Evolutionary conservation across 176 grass and related monocot species (phyloP), one percentile per base, ranked within the genome.

Genomic region (Chloris gayana): DNA sequence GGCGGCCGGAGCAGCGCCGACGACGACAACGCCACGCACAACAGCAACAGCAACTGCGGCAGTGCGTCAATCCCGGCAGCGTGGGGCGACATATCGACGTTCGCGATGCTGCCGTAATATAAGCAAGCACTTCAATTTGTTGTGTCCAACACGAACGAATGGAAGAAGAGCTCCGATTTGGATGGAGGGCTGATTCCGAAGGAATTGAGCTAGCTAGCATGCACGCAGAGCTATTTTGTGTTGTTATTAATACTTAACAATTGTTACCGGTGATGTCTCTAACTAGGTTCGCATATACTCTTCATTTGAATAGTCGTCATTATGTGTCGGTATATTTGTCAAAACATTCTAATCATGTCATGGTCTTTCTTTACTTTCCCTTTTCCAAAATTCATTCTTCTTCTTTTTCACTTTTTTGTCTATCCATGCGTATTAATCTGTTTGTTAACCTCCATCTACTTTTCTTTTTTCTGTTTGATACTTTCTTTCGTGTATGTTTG

Each of bases 81-180:
- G 25, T 89, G 88, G 88, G 79, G 79, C 10, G 88, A 89, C 79
- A 86, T 89, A 62, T 81, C 83, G 33, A 54, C 83, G 41, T 89
- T 86, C 61, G 73, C 83, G 32, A 89, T 83, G 88, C 88, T 86
- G 50, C 88, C 86, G 0, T 88, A 59, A 39, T 39, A n/a, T 39
- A 61, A 27, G 5, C 25, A 60, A 60, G 50, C 4, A 54, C 50
- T 22, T 19, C 14, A 42, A 1, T n/a, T 22, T 56, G 21, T 27
- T n/a, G n/a, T n/a, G n/a, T n/a, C n/a, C n/a, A n/a, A n/a, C 30
- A 3, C 9, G 15, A 63, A n/a, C 19, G 68, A 78, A 22, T 61
- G 58, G 58, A 61, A 61, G 25, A 61, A 61, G 25, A 29, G 58
- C 58, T 61, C 11, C 58, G 25, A 61, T 61, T 61, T 61, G 58